A percentile compares a stretch with the other conserved stretches of the same genome.
Evolutionary conservation across 148 eudicot genomes (phyloP).

Genomic region (Chenopodium formosanum): DNA sequence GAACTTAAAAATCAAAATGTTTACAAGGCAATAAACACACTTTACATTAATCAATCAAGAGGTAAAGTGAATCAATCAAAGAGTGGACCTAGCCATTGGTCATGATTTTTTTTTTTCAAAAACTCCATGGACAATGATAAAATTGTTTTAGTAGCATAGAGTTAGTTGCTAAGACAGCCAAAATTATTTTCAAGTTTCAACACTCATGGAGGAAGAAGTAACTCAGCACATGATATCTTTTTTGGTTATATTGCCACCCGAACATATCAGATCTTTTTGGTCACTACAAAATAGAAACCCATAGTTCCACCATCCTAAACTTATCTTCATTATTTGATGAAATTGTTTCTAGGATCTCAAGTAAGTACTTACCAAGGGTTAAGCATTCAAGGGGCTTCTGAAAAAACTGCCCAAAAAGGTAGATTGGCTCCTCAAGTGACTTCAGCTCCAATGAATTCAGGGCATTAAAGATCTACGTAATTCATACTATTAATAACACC

Average conservation of each 20-base stretch:
- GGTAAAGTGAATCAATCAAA: too few relatives aligned
- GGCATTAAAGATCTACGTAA: slow-evolving; percentile 77
- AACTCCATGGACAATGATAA: not conserved
- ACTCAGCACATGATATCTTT: not conserved
- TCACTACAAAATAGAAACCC: not conserved
- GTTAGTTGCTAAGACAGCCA: not conserved
- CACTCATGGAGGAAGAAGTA: not conserved
- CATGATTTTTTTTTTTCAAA: not conserved
- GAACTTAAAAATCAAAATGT: too few relatives aligned
- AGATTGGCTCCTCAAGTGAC: slow-evolving; percentile 95
- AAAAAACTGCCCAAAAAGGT: slow-evolving; percentile 93
- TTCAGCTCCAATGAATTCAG: slow-evolving; percentile 92
- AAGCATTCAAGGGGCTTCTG: slow-evolving; percentile 92
- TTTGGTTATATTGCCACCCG: not conserved
- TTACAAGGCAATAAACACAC: too few relatives aligned
- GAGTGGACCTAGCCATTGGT: too few relatives aligned
- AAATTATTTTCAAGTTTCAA: not conserved
- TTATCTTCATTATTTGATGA: not conserved
- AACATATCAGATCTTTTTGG: not conserved
- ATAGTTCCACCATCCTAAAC: not conserved
- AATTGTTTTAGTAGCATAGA: not conserved
- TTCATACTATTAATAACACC: slow-evolving; percentile 20
- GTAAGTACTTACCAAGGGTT: slow-evolving; percentile 72
- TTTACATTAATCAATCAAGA: too few relatives aligned
- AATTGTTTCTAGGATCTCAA: not conserved